phyloP scores from a whole-genome alignment of 805 yeast species.

The Candida chilensis region DNA sequence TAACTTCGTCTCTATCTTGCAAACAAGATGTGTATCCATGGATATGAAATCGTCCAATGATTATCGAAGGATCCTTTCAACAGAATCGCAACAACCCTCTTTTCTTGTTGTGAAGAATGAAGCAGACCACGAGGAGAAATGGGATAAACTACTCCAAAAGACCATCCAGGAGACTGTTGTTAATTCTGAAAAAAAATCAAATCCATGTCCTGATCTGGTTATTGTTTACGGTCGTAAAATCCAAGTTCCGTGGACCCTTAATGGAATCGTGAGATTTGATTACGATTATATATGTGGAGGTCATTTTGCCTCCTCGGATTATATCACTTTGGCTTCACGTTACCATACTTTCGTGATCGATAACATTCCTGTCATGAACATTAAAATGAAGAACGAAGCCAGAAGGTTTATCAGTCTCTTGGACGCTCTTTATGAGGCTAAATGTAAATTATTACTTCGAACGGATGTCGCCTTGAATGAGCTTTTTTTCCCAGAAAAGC shows the following conservation, averaged over 20 bases:
- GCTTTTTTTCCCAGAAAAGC: conserved; percentile 56
- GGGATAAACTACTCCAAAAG: conserved; percentile 31
- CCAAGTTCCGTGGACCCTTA: conserved; percentile 29
- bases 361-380: conserved; percentile 49
- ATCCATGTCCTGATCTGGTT: conserved; percentile 20
- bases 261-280: conserved; percentile 36
- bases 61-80: conserved; percentile 33
- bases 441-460: conserved; percentile 49
- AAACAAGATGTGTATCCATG: conserved; percentile 47
- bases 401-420: conserved; percentile 55
- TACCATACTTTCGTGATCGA: conserved; percentile 51
- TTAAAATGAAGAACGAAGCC: conserved; percentile 57
- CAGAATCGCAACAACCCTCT: conserved; percentile 13
- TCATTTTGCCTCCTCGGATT: conserved; percentile 57
- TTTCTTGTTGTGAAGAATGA: conserved; percentile 18
- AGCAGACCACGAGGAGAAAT: conserved; percentile 12
- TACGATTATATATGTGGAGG: conserved; percentile 49
- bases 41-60: conserved; percentile 56
- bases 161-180: conserved; percentile 5
- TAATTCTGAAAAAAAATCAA: conserved; percentile 2
- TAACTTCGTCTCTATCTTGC: conserved; percentile 45
- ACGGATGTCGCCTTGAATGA: conserved; percentile 38
- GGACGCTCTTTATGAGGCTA: conserved; percentile 63
- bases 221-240: conserved; percentile 50
- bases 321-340: conserved; percentile 55